phyloP scores from a whole-genome alignment of 1,284 basidiomycete genomes.

The Thecaphora thlaspeos region DNA sequence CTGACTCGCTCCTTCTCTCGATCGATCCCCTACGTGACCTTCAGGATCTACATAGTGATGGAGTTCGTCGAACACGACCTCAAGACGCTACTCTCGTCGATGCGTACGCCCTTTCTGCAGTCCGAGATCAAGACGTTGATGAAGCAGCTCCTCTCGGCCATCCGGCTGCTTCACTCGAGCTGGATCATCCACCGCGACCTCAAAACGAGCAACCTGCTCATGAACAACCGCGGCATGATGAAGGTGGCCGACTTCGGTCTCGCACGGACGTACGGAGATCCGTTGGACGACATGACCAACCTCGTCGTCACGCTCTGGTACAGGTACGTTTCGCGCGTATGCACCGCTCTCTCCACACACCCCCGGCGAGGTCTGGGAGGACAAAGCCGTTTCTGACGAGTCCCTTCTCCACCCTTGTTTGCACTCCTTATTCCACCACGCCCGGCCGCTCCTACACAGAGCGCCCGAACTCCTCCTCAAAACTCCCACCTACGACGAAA shows the following conservation, averaged over 20 bases:
- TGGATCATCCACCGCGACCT: constrained; percentile 98
- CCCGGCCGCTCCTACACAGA: neutral
- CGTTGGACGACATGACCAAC: constrained; percentile 88
- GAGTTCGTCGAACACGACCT: constrained; percentile 99
- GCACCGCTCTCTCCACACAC: neutral
- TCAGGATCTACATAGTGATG: constrained; percentile 96
- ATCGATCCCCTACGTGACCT: neutral
- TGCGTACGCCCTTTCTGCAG: constrained; percentile 91
- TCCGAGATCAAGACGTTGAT: constrained; percentile 97
- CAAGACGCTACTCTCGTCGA: constrained; percentile 82
- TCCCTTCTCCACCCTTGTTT: constrained; percentile 21
- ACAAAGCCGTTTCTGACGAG: too few relatives aligned
- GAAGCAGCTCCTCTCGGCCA: constrained; percentile 88
- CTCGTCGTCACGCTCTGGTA: constrained; percentile 99
- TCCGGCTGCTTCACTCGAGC: constrained; percentile 84
- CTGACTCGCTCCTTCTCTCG: neutral
- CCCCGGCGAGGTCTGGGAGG: too few relatives aligned
- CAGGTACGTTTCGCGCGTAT: constrained; percentile 64
- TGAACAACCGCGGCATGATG: constrained; percentile 98
- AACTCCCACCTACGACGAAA: constrained; percentile 38
- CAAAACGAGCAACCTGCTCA: constrained; percentile 94
- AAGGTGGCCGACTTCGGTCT: constrained; percentile 99
- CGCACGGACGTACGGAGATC: constrained; percentile 91
- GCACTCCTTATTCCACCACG: neutral
- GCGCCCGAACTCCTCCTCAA: constrained; percentile 45